Base-by-base conservation (phyloP, 2,329 filamentous ascomycete genomes). In the Aspergillus vadensis region DNA sequence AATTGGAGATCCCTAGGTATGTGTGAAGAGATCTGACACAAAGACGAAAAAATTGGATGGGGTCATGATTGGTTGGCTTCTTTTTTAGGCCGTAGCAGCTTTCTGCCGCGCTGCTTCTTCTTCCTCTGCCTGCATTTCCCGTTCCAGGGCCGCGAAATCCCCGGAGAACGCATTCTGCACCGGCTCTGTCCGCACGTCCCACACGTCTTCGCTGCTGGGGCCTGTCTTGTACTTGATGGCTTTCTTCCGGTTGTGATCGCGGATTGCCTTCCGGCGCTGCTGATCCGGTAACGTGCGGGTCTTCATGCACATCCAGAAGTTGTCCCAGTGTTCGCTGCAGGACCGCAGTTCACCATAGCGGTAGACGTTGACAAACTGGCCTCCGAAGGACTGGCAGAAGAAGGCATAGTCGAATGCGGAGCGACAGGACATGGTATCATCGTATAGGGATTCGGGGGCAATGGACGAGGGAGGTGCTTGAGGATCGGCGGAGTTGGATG, bases 291-390 rank as follows among this genome's bases (percentile, higher is more conserved):
- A 87, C 2, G 84, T 83, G 70, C 89, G 88, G 39, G 88, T 88
- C 65, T 91, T 88, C 93, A 98, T 97, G 82, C 95, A 99, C 80
- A 97, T 94, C 91, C 93, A 96, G 78, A 97, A 98, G 76, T 97
- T 91, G 63, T 89, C 85, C 92, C 94, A 97, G 64, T 92, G 88
- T 67, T 96, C 90, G 63, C 83, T 86, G 82, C 95, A 99, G 3
- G 85, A 83, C 48, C 89, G 86, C 70, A 96, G 80, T 44, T 82
- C 80, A 63, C 95, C 95, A 73, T 92, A 89, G 41, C 95, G 90
- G 82, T 98, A 99, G 39, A 98, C 85, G 70, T 92, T 88, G 70
- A 91, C 92, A 82, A 93, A 97, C 76, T 98, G 93, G 0, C 94
- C 92, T 56, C 92, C 93, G 8, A 97, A 82, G 0, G 90, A 92